These are phyloP conservation scores for Eimeria praecox DNA, from an alignment of 169 alveolate genomes.

Conservation along the genomic window DNA sequence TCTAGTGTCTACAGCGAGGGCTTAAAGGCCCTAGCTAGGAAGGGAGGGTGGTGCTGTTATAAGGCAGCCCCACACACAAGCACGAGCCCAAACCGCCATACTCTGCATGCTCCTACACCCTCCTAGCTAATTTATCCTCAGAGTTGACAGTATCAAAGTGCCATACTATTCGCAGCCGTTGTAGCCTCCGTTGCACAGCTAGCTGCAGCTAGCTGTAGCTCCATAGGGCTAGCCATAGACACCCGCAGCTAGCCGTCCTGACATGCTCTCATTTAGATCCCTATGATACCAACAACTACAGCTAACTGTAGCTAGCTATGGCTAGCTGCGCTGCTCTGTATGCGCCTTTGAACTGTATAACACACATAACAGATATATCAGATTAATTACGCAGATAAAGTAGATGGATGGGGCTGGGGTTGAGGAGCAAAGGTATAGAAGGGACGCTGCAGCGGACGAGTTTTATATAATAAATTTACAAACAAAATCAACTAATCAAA, in stretches of 20 bases:
- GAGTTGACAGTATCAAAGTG: not conserved
- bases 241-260: not conserved
- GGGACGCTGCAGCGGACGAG: not conserved
- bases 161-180: not conserved
- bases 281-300: not conserved
- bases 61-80: too few relatives aligned
- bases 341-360: too few relatives aligned
- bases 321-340: not conserved
- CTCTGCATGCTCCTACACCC: too few relatives aligned
- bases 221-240: not conserved
- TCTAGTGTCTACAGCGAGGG: too few relatives aligned
- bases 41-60: too few relatives aligned
- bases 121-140: not conserved
- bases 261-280: not conserved
- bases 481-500: too few relatives aligned
- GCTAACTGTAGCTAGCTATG: constrained; percentile 31
- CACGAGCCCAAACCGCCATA: too few relatives aligned
- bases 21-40: too few relatives aligned
- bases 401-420: not conserved
- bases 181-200: not conserved
- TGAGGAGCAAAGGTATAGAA: not conserved
- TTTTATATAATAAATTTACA: too few relatives aligned
- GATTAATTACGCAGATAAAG: not conserved
- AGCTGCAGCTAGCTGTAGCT: not conserved
- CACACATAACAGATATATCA: too few relatives aligned